Base-by-base conservation (phyloP, 2,329 filamentous ascomycete species). In the Nigrospora osmanthi region DNA sequence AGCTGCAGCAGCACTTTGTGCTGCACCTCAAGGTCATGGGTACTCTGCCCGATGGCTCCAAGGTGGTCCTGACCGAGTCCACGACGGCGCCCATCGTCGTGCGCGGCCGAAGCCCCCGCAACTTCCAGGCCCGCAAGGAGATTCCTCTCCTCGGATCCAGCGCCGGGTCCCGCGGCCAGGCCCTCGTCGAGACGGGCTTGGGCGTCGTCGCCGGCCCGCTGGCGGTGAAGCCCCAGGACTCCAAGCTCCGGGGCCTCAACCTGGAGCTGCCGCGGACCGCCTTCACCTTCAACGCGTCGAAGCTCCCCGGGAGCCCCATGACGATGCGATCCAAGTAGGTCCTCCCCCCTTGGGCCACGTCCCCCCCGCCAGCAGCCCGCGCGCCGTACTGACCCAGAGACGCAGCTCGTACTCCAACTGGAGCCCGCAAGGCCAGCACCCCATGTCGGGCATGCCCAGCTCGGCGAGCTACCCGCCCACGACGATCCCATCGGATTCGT, bases 1-100 rank as follows among this genome's bases (percentile, higher is more conserved):
- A 97, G 63, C 76, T 97, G 38, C 91, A 97, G 61, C 91, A 97
- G 61, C 91, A 97, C 67, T 97, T 97, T 64, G 83, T 95, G 11
- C 76, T 97, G 47, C 85, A 89, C 51, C 71, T 97, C 42, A 95
- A 91, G 64, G 83, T 95, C 11, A 73, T 90, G 51, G 90, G 85
- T 14, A 93, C 88, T 0, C 69, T 97, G 41, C 78, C 87, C 1
- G 93, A 88, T 49, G 89, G 89, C n/a, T 76, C 76, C 32, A 95
- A 90, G 63, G 77, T 89, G 32, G 77, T 88, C 9, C 75, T 96
- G 42, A 86, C 85, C 42, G 90, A 96, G 65, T 82, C 89, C 14
- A 83, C 83, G 30, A 96, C 91, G 1, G 86, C 89, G 1, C 88
- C 91, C 2, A 91, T 97, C 54, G 94, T 97, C 44, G 91, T 97